Conservation (phyloP, 352 stramenopile genomes). For the Pythium volutum region DNA sequence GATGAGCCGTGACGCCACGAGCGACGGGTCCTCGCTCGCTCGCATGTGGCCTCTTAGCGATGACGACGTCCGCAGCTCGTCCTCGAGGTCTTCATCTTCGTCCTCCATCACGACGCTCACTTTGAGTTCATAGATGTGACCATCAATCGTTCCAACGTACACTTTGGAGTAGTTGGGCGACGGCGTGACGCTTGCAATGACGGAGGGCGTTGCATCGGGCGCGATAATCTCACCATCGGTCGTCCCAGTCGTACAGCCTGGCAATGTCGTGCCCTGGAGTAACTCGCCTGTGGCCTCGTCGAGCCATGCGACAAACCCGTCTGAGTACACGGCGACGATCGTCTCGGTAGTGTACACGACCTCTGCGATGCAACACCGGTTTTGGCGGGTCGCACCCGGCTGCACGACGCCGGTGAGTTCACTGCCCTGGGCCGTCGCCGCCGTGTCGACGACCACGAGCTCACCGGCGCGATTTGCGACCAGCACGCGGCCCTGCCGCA, state of each 20-base stretch:
- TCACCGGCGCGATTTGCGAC: constrained; percentile 54
- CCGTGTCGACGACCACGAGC: constrained; percentile 47
- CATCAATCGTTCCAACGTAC: constrained; percentile 52
- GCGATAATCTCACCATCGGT: too few species aligned
- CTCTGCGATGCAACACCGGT: constrained; percentile 37
- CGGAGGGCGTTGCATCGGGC: background rate
- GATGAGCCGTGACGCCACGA: constrained; percentile 33
- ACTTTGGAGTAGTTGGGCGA: constrained; percentile 57
- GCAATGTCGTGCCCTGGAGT: constrained; percentile 34
- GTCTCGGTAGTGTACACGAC: constrained; percentile 56
- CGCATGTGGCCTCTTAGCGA: background rate
- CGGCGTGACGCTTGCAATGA: constrained; percentile 38
- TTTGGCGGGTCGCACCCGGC: constrained; percentile 29
- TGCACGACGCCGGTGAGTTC: constrained; percentile 29
- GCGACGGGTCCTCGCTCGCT: constrained; percentile 12
- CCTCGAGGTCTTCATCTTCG: constrained; percentile 60
- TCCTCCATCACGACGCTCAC: constrained; percentile 49
- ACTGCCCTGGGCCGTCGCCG: constrained; percentile 23
- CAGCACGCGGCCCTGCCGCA: constrained; percentile 40
- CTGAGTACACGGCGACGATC: constrained; percentile 45
- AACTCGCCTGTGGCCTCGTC: constrained; percentile 41
- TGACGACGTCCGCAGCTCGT: background rate
- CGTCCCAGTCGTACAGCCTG: constrained; percentile 6
- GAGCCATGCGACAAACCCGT: constrained; percentile 52
- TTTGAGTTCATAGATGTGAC: constrained; percentile 64